Conservation (phyloP, 805 yeast genomes). For the Candida orba region DNA sequence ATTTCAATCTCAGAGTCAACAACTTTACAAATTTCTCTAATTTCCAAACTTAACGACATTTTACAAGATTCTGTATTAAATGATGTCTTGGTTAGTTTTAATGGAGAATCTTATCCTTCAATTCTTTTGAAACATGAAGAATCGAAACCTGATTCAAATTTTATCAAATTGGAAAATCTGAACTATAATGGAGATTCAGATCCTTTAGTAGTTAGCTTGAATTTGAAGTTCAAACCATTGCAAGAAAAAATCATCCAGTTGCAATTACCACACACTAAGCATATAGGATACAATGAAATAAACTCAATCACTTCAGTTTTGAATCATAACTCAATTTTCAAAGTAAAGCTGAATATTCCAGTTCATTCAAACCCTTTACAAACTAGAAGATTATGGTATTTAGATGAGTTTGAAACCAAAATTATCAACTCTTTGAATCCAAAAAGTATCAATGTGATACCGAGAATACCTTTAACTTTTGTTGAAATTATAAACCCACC, state of each 20-base stretch:
- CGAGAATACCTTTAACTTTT: constrained; percentile 32
- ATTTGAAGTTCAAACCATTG: constrained; percentile 13
- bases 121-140: constrained; percentile 12
- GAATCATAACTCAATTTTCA: constrained; percentile 10
- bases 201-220: constrained; percentile 4
- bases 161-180: not conserved
- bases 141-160: not conserved
- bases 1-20: constrained; percentile 16
- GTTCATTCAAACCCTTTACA: constrained; percentile 8
- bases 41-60: constrained; percentile 21
- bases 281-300: constrained; percentile 14
- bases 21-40: constrained; percentile 27
- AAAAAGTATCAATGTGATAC: constrained; percentile 25
- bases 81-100: constrained; percentile 8
- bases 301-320: constrained; percentile 12
- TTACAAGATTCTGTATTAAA: constrained; percentile 4
- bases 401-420: constrained; percentile 2
- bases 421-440: constrained; percentile 18
- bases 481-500: constrained; percentile 21
- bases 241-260: constrained; percentile 13
- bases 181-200: constrained; percentile 8
- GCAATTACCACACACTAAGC: constrained; percentile 12
- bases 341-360: constrained; percentile 18
- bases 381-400: constrained; percentile 13
- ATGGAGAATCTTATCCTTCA: constrained; percentile 13